Base-by-base conservation (phyloP, 2,329 filamentous ascomycete species). In the Mycosphaerella arachidis region DNA sequence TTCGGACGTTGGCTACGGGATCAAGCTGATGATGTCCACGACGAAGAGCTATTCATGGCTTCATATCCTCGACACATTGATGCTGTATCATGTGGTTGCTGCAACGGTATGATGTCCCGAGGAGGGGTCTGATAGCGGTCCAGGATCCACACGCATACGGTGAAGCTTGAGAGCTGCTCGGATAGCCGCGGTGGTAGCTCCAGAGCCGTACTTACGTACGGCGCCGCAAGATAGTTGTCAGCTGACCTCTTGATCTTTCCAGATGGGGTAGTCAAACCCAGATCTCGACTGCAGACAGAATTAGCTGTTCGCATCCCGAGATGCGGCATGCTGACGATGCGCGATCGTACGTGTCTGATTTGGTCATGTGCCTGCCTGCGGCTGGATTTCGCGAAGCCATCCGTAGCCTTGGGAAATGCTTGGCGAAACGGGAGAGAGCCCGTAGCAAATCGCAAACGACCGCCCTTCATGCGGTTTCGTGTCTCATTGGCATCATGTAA, bases 111-210 rank as follows among this genome's bases (percentile, higher is more conserved):
- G 16, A 18, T 27, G 13, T 56, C 27, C 54, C 54, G 54, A 56
- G 29, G 37, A 45, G 54, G 54, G 54, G 18, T 27, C 9, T 31
- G 27, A 48, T 56, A 48, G 45, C 54, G 54, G 43, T n/a, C 40
- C 40, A 33, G 54, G 54, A 48, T 56, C 54, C 54, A 56, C 30
- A 30, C n/a, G 12, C 50, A 52, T 31, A 20, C 8, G 50, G 4
- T 52, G 50, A 31, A 52, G 50, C 50, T 52, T 30, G 30, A 30
- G 16, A 35, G 50, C 50, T 52, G 9, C 6, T 35, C 30, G 50
- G 27, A 35, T 31, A 52, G 50, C 50, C n/a, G 18, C 27, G 50
- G 50, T 52, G 27, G 50, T 35, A 52, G 50, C 50, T 52, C 50
- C n/a, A 50, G 8, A 27, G 45, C 45, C 24, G n/a, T 27, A 46